Percentiles rank a stretch among this genome's conserved stretches.
These are phyloP conservation scores for Talaromyces sp. DNA, from an alignment of 2,329 filamentous ascomycete genomes.

Conservation along the genomic window DNA sequence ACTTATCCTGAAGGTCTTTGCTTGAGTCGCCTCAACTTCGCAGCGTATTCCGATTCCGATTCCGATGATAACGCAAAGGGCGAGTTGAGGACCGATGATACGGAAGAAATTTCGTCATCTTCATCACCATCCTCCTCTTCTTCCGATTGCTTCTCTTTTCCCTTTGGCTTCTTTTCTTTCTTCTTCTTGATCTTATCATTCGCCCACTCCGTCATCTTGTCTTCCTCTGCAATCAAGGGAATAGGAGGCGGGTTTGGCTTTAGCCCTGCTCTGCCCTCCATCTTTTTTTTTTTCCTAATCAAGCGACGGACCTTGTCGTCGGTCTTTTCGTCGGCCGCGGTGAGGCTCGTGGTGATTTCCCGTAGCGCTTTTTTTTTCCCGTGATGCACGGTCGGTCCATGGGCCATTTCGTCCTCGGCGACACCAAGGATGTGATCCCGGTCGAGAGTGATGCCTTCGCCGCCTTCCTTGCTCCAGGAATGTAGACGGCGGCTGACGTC, in stretches of 20 bases:
- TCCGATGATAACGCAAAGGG: neutral
- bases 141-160: neutral
- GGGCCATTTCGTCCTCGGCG: neutral
- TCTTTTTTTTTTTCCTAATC: neutral
- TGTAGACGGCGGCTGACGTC: constrained; percentile 43
- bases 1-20: neutral
- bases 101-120: neutral
- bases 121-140: neutral
- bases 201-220: too few species aligned
- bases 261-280: neutral
- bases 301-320: neutral
- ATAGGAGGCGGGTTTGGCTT: neutral
- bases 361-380: neutral
- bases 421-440: constrained; percentile 1
- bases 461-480: constrained; percentile 23
- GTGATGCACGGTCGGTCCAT: neutral
- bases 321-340: neutral
- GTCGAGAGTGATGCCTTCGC: constrained; percentile 1
- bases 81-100: neutral
- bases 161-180: too few species aligned
- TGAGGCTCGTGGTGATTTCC: neutral
- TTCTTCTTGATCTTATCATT: too few species aligned
- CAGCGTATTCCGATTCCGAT: neutral
- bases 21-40: neutral
- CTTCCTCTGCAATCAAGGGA: neutral